Evolutionary conservation across 2,329 filamentous ascomycete genomes (phyloP).

Genomic region (Neofusicoccum sp.): DNA sequence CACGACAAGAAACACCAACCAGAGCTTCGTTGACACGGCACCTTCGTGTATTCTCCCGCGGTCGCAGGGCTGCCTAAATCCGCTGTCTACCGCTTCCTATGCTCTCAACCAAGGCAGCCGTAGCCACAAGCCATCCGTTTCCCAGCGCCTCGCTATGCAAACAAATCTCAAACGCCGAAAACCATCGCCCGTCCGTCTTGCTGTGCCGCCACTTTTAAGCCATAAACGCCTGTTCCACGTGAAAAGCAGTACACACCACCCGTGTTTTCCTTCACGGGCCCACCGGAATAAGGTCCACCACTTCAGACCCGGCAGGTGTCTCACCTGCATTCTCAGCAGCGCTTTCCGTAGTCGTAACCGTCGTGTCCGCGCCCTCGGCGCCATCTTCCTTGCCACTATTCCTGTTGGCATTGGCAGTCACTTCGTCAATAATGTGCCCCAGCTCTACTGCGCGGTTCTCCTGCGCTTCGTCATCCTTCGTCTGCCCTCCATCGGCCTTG

Average conservation of each 20-base stretch:
- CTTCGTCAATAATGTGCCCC: slow-evolving; percentile 40
- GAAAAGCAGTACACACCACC: too few relatives aligned
- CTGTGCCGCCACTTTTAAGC: neutral
- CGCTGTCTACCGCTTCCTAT: neutral
- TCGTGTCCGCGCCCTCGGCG: neutral
- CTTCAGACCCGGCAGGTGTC: slow-evolving; percentile 6
- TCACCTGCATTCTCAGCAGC: neutral
- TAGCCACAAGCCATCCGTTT: neutral
- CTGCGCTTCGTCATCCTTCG: slow-evolving; percentile 25
- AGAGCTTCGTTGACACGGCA: too few relatives aligned
- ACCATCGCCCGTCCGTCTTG: neutral
- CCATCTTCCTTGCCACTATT: neutral
- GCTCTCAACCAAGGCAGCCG: too few relatives aligned
- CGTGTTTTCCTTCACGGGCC: neutral
- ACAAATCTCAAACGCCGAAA: neutral
- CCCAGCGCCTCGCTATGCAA: slow-evolving; percentile 19
- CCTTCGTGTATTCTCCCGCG: too few relatives aligned
- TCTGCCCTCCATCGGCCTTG: slow-evolving; percentile 10
- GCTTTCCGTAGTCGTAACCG: slow-evolving; percentile 2
- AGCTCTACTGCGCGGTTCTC: slow-evolving; percentile 39
- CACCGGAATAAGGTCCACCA: slow-evolving; percentile 10
- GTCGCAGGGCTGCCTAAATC: too few relatives aligned
- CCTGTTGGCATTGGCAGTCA: slow-evolving; percentile 19
- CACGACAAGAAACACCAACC: too few relatives aligned
- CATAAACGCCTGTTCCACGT: neutral